Base-by-base conservation (phyloP, 306 rosid species). In the Quercus parvula region DNA sequence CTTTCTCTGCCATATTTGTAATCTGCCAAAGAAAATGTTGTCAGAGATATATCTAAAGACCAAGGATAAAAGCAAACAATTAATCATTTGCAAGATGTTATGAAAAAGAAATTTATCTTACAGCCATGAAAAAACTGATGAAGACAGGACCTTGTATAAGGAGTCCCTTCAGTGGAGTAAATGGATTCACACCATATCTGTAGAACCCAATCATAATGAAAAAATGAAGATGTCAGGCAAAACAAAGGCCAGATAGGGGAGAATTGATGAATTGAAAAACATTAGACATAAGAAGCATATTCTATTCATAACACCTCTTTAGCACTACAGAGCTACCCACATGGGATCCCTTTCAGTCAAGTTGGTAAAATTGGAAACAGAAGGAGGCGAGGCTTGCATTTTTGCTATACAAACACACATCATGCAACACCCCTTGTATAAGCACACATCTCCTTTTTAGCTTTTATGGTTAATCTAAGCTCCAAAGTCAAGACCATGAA, bases 91-190 rank as follows among this genome's bases (percentile, higher is more conserved):
- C 57, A 77, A 49, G 68, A 77, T 57, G 35, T 73, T 67, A 59
- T 69, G 66, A 75, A 80, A 49, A 81, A 76, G 28, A 79, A 73
- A 73, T 17, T 71, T 78, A 80, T 71, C 88, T 92, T 90, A 95
- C 99, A 22, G 97, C 99, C 55, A 93, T 89, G 84, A 93, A 93
- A 87, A 95, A 93, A 77, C 97, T 89, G 85, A 95, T 19, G 80
- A 95, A 95, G 72, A 95, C 55, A 75, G 98, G 96, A 49, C 91
- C 97, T 84, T 88, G 91, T 46, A 95, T 84, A 49, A 95, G 85
- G 70, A 91, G 78, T 69, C 98, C 99, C 81, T 87, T 95, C 83
- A 95, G 44, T 69, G 98, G 97, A 28, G 96, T 91, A 44, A 95
- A 89, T 66, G 94, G 97, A 71, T 59, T 85, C 75, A 90, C 95